Percentiles rank a stretch among this genome's conserved stretches.
These are phyloP conservation scores for Sclerotinia nivalis DNA, from an alignment of 2,329 filamentous ascomycete species.

Conservation along the genomic window DNA sequence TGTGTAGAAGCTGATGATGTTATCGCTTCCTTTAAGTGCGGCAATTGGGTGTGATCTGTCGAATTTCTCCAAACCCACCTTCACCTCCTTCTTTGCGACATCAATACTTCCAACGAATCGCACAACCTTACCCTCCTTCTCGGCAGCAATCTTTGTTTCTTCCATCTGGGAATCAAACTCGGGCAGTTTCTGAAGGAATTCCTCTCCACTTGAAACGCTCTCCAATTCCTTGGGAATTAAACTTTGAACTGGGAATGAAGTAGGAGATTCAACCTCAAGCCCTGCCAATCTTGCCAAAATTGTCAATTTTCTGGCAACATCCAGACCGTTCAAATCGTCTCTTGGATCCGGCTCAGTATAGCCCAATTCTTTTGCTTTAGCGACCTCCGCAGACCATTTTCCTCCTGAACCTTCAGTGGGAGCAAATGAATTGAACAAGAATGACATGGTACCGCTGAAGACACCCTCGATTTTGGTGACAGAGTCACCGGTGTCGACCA, in stretches of 20 bases:
- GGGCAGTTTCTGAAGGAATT: slow-evolving; percentile 80
- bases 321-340: slow-evolving; percentile 83
- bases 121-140: slow-evolving; percentile 85
- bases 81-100: slow-evolving; percentile 75
- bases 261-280: slow-evolving; percentile 77
- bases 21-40: slow-evolving; percentile 92
- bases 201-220: slow-evolving; percentile 71
- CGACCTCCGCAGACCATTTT: slow-evolving; percentile 88
- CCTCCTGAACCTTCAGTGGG: slow-evolving; percentile 74
- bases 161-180: slow-evolving; percentile 91
- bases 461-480: slow-evolving; percentile 94
- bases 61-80: slow-evolving; percentile 89
- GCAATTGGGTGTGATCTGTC: slow-evolving; percentile 90
- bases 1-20: slow-evolving; percentile 98
- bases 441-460: slow-evolving; percentile 96
- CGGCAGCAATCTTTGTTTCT: slow-evolving; percentile 78
- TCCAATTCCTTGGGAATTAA: slow-evolving; percentile 89
- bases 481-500: slow-evolving; percentile 91
- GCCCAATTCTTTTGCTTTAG: slow-evolving; percentile 86
- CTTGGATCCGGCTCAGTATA: slow-evolving; percentile 89
- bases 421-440: slow-evolving; percentile 96
- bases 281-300: slow-evolving; percentile 88
- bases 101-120: slow-evolving; percentile 94
- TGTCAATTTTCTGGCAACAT: slow-evolving; percentile 93
- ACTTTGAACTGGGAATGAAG: slow-evolving; percentile 89